Evolutionary conservation across 1,284 basidiomycete genomes (phyloP), one percentile per base, ranked within the genome.

Genomic region (Rhizoctonia solani): DNA sequence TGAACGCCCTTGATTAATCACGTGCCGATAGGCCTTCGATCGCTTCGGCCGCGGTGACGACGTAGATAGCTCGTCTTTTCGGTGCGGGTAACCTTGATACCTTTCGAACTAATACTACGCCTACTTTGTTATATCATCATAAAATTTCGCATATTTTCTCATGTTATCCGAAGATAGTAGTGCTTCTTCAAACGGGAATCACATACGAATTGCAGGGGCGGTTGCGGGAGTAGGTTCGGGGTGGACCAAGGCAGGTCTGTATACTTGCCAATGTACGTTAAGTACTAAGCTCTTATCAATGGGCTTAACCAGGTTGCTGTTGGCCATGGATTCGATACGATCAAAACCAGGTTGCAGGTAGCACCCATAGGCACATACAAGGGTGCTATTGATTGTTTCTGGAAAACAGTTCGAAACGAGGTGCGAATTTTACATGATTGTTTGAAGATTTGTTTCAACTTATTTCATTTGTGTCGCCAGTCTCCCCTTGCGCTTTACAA

Each of bases 321-420:
- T 23, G 87, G 86, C 41, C 87, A 89, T 76, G 85, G 86, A 2
- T 88, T 89, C 74, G 87, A 90, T 74, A 90, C 87, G 14, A 82
- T 92, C 73, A 90, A 92, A 75, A 87, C 88, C 1, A 84, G 89
- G 19, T 76, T 92, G 74, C 90, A 89, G 76, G 90, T 88, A 73
- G 82, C 85, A 14, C 85, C 87, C n/a, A 79, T 82, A n/a, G 87
- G 86, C 44, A 85, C 85, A 14, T 90, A 90, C 75, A 78, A 77
- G 25, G 84, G 87, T 25, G 87, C 89, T 1, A 71, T 89, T 14
- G 88, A 91, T 72, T 88, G 87, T 68, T 76, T 92, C 27, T 73
- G 80, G 44, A 83, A 84, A 70, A 86, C 86, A 4, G 76, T 90
- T 13, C 80, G 82, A 56, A 84, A 85, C 44, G 90, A 92, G 81